Evolutionary conservation across 805 yeast genomes (phyloP).

Genomic region (Zygoascus bituminiphila): DNA sequence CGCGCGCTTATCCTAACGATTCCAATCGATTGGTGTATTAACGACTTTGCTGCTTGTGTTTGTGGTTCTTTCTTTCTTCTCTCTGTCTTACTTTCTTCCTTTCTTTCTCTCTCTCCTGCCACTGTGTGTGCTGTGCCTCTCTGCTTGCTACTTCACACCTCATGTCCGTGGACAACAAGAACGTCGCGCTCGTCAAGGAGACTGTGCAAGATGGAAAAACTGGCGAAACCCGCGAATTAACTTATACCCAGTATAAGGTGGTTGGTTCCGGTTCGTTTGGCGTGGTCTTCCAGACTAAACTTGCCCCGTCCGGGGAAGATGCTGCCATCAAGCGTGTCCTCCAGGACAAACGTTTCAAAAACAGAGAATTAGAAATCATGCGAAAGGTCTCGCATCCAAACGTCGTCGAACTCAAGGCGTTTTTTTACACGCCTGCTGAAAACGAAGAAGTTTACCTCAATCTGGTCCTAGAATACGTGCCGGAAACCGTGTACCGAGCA

Average conservation of each 20-base stretch:
- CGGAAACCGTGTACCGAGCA: constrained; percentile 92
- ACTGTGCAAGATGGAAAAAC: constrained; percentile 65
- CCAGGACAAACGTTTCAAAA: constrained; percentile 93
- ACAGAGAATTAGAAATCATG: constrained; percentile 94
- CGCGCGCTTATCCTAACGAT: no score
- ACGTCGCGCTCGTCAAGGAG: constrained; percentile 41
- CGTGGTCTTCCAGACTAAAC: constrained; percentile 83
- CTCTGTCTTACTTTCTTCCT: not conserved
- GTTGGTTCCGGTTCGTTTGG: constrained; percentile 99
- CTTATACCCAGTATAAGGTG: constrained; percentile 76
- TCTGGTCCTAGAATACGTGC: constrained; percentile 83
- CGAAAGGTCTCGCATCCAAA: constrained; percentile 77
- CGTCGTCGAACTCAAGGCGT: constrained; percentile 80
- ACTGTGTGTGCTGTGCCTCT: no score
- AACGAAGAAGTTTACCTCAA: constrained; percentile 81
- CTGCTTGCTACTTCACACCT: not conserved
- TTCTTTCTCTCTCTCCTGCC: not conserved
- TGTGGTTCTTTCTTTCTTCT: not conserved
- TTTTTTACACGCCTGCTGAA: constrained; percentile 68
- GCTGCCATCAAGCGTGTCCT: constrained; percentile 95
- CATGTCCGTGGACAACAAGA: constrained; percentile 9
- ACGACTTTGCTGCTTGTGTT: no score
- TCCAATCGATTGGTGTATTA: no score
- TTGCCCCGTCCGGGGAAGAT: constrained; percentile 62
- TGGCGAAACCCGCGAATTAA: constrained; percentile 52